These are phyloP conservation scores for Echeveria elegans DNA, from an alignment of 164 flowering plant genomes.

Conservation along the genomic window DNA sequence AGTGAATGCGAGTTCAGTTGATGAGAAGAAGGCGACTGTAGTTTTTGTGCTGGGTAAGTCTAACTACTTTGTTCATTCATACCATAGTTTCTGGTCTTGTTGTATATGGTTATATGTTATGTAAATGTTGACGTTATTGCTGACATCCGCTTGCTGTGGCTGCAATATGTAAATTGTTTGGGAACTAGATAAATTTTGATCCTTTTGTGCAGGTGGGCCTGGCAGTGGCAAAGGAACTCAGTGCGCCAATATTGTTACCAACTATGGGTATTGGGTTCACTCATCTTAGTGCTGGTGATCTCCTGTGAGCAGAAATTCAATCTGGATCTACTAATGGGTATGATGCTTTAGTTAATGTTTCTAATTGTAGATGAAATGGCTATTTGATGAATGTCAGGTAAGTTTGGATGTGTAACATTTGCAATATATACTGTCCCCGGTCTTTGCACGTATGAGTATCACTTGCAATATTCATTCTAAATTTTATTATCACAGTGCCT, in stretches of 20 bases:
- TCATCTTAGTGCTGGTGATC: slow-evolving; percentile 5
- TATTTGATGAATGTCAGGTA: too few species aligned
- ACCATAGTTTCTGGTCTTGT: neutral
- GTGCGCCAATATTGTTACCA: neutral
- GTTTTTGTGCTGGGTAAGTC: neutral
- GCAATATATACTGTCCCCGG: neutral
- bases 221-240: neutral
- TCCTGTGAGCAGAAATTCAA: slow-evolving; percentile 5
- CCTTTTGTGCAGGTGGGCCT: neutral
- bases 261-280: slow-evolving; percentile 6
- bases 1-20: neutral
- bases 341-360: neutral
- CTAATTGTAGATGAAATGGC: neutral
- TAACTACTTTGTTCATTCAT: neutral
- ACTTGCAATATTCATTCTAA: neutral
- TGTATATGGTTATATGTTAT: neutral
- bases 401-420: neutral
- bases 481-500: neutral
- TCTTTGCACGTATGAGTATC: too few species aligned
- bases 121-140: neutral
- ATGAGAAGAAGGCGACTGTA: neutral
- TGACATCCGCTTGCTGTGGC: neutral
- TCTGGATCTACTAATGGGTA: slow-evolving; percentile 8
- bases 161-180: neutral
- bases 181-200: neutral